Percentiles rank a stretch among this genome's conserved stretches.
Conservation (phyloP, 352 stramenopile species). For the Globisporangium acanthophoron region DNA sequence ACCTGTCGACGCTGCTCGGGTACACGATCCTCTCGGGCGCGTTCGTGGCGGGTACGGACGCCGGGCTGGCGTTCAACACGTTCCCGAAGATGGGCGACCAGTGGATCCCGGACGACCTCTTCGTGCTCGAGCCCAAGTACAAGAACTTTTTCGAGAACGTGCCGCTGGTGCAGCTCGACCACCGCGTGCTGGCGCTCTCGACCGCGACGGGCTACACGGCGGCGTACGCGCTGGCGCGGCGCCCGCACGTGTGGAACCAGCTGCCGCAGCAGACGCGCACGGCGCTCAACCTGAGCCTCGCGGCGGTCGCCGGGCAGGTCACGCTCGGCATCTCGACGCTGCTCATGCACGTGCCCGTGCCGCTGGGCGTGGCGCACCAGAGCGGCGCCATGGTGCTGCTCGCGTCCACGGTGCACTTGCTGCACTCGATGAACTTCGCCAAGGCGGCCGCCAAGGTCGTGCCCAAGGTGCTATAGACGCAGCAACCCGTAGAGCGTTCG, state of each 20-base stretch:
- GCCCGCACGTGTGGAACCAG: slow-evolving; percentile 80
- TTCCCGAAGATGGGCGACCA: slow-evolving; percentile 95
- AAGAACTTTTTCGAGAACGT: slow-evolving; percentile 98
- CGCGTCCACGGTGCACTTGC: slow-evolving; percentile 88
- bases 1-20: slow-evolving; percentile 57
- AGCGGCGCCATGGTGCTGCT: slow-evolving; percentile 94
- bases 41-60: slow-evolving; percentile 98
- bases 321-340: slow-evolving; percentile 96
- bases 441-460: slow-evolving; percentile 41
- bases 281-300: slow-evolving; percentile 75
- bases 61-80: slow-evolving; percentile 97
- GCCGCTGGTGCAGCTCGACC: slow-evolving; percentile 97
- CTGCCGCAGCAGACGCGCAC: slow-evolving; percentile 72
- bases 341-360: slow-evolving; percentile 95
- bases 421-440: slow-evolving; percentile 89
- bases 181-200: slow-evolving; percentile 92
- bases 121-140: slow-evolving; percentile 86
- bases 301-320: slow-evolving; percentile 76
- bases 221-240: slow-evolving; percentile 63
- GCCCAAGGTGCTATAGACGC: slow-evolving; percentile 25
- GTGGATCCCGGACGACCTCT: slow-evolving; percentile 94
- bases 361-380: slow-evolving; percentile 95
- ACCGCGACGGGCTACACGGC: slow-evolving; percentile 74
- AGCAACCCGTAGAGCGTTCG: not conserved
- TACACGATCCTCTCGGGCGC: slow-evolving; percentile 87